Conservation (phyloP, 192 early-diverging fungal species). For the Linnemannia schmuckeri region DNA sequence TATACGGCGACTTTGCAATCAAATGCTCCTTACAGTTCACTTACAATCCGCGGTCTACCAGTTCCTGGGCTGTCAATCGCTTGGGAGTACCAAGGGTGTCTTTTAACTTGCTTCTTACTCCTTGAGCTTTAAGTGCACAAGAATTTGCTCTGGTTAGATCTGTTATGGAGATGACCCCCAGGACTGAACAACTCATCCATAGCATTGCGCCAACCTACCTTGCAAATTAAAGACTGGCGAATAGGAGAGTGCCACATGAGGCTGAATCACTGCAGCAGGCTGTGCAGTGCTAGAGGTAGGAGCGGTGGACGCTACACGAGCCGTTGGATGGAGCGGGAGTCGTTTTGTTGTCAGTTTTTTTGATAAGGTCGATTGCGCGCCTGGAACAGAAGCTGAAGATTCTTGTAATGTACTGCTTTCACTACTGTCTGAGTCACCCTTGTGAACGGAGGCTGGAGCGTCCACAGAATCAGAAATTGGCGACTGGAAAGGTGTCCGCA, state of each 20-base stretch:
- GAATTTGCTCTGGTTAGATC: background rate
- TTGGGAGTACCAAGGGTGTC: constrained; percentile 6
- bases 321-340: constrained; percentile 26
- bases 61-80: background rate
- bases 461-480: background rate
- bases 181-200: no score
- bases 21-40: background rate
- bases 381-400: background rate
- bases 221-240: constrained; percentile 14
- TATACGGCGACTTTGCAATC: background rate
- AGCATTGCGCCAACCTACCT: constrained; percentile 5
- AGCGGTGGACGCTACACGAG: background rate
- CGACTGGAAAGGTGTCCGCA: background rate
- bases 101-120: background rate
- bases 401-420: background rate
- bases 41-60: constrained; percentile 31
- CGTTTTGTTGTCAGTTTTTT: constrained; percentile 3
- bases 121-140: background rate
- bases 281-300: background rate
- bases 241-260: background rate
- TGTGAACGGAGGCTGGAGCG: background rate
- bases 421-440: background rate
- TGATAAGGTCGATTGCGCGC: background rate
- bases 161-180: background rate
- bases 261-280: background rate